These are phyloP conservation scores for Arabis hirsuta DNA, from an alignment of 345 rosid genomes.

Conservation along the genomic window DNA sequence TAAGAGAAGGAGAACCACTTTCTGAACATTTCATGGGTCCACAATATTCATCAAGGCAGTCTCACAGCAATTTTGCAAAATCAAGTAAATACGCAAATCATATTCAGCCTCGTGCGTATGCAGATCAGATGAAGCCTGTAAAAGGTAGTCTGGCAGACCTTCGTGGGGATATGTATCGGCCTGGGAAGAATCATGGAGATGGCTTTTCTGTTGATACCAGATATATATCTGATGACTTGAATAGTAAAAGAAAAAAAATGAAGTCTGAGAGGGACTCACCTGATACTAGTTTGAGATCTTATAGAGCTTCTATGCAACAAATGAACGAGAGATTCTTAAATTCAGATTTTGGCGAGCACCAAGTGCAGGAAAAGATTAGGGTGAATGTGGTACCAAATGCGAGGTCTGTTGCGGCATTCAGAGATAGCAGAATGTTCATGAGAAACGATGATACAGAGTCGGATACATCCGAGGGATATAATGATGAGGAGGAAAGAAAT, in stretches of 20 bases:
- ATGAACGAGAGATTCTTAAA: conserved; percentile 60
- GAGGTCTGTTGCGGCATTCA: conserved; percentile 47
- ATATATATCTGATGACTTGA: conserved; percentile 61
- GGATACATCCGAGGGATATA: conserved; percentile 70
- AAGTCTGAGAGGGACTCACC: conserved; percentile 62
- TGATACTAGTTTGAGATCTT: conserved; percentile 54
- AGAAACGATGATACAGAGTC: conserved; percentile 83
- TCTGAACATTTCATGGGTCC: conserved; percentile 57
- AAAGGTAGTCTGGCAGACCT: conserved; percentile 65
- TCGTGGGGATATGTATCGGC: conserved; percentile 57
- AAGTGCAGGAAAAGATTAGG: conserved; percentile 62
- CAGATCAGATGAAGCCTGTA: conserved; percentile 62
- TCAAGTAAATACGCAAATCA: conserved; percentile 53
- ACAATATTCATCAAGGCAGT: conserved; percentile 60
- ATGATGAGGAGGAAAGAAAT: conserved; percentile 61
- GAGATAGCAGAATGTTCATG: conserved; percentile 50
- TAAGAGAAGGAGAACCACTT: conserved; percentile 52
- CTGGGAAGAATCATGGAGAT: conserved; percentile 53
- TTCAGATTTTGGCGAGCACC: conserved; percentile 60
- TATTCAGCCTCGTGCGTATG: conserved; percentile 50
- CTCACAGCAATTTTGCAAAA: conserved; percentile 46
- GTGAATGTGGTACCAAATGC: conserved; percentile 58
- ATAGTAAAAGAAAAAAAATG: conserved; percentile 66
- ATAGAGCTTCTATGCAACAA: conserved; percentile 58
- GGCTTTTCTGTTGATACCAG: conserved; percentile 55